Evolutionary conservation across 805 yeast species (phyloP), one percentile per base, ranked within the genome.

Genomic region (Candida parachauliodes): DNA sequence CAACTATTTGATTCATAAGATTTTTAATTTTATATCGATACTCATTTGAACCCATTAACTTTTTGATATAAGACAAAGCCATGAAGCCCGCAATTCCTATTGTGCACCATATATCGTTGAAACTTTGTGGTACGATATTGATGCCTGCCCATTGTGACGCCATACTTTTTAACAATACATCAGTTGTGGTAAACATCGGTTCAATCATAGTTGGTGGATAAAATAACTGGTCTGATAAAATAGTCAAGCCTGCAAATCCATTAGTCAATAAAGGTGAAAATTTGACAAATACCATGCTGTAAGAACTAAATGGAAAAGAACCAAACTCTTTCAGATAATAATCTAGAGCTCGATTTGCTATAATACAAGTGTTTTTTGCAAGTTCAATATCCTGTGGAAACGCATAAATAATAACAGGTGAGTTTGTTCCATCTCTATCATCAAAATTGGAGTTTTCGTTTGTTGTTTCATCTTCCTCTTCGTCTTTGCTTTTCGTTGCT

Each of bases 131-230:
- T 2, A 88, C 81, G 14, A 93, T 87, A 55, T 86, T 87, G 24
- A 93, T 81, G 12, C 97, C 96, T 0, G 94, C 77, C 95, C 97
- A 93, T 57, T 93, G 98, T 4, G 78, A 74, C 0, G 98, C 83
- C 15, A 93, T 59, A 0, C 86, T 80, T 39, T 78, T 75, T 0
- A 91, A 71, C 3, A 93, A 57, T 0, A 66, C 55, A 43, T 85
- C 88, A 0, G 96, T 85, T 2, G 78, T 73, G 0, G 75, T 51
- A 48, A 83, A 81, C 38, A 87, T 68, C 1, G 94, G 91, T 46
- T 93, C 98, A 22, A 93, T 79, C 8, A 79, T 62, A 23, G 77
- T 76, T 0, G 91, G 71, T 0, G 89, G 80, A 50, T 87, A 91
- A 8, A 93, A 57, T 8, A 88, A 54, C 16, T 70, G 65, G 18